These are phyloP conservation scores for Tilletia walkeri DNA, from an alignment of 1,284 basidiomycete genomes.

Conservation along the genomic window DNA sequence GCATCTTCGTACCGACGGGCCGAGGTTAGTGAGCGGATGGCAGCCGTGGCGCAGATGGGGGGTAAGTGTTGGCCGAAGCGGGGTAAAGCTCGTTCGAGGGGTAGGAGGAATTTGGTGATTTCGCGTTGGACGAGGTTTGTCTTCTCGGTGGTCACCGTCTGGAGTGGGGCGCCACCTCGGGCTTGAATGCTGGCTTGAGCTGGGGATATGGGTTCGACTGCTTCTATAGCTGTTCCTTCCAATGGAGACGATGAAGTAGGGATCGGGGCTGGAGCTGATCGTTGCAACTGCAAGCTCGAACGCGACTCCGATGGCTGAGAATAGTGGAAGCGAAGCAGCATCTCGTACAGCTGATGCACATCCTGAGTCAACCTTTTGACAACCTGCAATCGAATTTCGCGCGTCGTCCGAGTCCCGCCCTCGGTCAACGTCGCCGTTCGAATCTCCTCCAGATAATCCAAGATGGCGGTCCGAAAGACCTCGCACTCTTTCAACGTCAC, in stretches of 20 bases:
- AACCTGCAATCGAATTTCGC: background rate
- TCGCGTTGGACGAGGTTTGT: background rate
- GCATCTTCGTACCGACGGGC: background rate
- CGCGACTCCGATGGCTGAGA: too few relatives aligned
- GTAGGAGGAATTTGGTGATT: background rate
- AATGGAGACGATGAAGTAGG: too few relatives aligned
- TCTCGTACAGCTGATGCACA: background rate
- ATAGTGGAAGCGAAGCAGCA: background rate
- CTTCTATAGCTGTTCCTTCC: too few relatives aligned
- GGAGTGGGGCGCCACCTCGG: too few relatives aligned
- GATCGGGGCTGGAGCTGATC: too few relatives aligned
- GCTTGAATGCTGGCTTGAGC: too few relatives aligned
- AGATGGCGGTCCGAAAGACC: background rate
- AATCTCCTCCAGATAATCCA: background rate
- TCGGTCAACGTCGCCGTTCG: background rate
- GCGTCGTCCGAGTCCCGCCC: too few relatives aligned
- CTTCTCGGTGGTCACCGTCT: background rate
- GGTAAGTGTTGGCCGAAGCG: background rate
- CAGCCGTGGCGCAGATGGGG: background rate
- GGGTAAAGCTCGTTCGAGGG: background rate
- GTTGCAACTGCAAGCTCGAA: too few relatives aligned
- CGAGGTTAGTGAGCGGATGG: background rate
- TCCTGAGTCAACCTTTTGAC: background rate
- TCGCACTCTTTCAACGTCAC: background rate
- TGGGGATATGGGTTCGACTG: too few relatives aligned